Percentiles rank a stretch among this genome's conserved stretches.
phyloP scores from a whole-genome alignment of 1,284 basidiomycete genomes.

The Lentinula novae-zelandiae region DNA sequence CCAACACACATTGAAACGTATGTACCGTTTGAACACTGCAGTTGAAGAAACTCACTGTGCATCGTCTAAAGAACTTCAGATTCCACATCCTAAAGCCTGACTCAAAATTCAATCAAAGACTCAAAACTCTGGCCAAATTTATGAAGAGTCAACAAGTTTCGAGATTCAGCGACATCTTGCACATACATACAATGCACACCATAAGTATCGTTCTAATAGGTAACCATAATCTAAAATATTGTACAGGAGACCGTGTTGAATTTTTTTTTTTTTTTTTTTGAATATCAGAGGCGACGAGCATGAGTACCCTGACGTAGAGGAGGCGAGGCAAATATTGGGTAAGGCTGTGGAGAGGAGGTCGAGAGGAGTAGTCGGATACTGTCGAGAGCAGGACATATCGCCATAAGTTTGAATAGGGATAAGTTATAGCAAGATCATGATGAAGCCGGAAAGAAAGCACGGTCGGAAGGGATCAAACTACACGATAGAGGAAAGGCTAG shows the following conservation, averaged over 20 bases:
- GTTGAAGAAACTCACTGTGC: too few relatives aligned
- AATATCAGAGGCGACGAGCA: not conserved
- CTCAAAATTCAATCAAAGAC: too few relatives aligned
- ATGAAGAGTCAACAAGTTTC: too few relatives aligned
- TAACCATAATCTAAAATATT: slow-evolving; percentile 1
- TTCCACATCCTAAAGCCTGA: too few relatives aligned
- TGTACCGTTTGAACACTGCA: too few relatives aligned
- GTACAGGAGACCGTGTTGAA: not conserved
- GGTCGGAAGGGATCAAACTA: slow-evolving; percentile 12
- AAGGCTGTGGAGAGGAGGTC: not conserved
- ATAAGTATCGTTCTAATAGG: not conserved
- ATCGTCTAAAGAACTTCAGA: too few relatives aligned
- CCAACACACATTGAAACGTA: too few relatives aligned
- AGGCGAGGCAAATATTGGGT: not conserved
- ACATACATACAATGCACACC: not conserved
- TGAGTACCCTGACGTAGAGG: not conserved
- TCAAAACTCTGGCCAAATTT: too few relatives aligned
- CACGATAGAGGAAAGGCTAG: not conserved
- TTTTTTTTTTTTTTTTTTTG: not conserved
- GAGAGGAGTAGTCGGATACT: not conserved
- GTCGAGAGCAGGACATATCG: not conserved
- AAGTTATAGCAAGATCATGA: not conserved
- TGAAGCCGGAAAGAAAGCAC: not conserved
- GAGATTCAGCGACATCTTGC: not conserved
- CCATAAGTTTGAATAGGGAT: not conserved